Evolutionary conservation across 2,329 filamentous ascomycete species (phyloP).

Genomic region (Aureobasidium pullulans): DNA sequence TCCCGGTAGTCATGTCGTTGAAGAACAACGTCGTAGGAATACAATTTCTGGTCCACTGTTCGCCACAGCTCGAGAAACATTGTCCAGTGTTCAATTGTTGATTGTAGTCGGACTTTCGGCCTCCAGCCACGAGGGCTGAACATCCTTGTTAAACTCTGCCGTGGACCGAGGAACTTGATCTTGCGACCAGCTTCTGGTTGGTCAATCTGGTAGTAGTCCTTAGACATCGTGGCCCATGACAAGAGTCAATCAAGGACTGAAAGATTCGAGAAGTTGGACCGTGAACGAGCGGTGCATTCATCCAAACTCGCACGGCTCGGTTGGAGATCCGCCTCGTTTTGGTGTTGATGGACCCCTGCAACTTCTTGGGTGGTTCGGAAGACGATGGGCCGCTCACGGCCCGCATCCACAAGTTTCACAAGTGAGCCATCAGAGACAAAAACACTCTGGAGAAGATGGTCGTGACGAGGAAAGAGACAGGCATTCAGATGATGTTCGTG

Average conservation of each 20-base stretch:
- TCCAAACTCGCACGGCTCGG: conserved; percentile 1
- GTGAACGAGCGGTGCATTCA: neutral
- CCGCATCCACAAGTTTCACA: neutral
- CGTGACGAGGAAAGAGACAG: neutral
- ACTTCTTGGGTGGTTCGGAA: neutral
- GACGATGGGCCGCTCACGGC: neutral
- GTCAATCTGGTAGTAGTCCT: neutral
- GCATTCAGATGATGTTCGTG: too few relatives aligned
- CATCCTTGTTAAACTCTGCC: neutral
- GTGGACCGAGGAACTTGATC: neutral
- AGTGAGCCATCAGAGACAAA: neutral
- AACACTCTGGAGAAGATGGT: neutral
- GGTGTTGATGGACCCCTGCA: neutral
- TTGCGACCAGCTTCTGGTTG: neutral
- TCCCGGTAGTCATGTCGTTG: too few relatives aligned
- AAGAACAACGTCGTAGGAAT: too few relatives aligned
- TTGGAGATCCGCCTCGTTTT: neutral
- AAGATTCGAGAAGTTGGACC: neutral
- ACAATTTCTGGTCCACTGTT: too few relatives aligned
- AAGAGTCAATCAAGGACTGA: neutral
- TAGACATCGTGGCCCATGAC: neutral
- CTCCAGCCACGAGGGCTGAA: neutral
- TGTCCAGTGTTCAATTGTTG: too few relatives aligned
- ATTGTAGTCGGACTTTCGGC: too few relatives aligned
- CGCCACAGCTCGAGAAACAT: too few relatives aligned